Conservation (phyloP, 768 basidiomycete species). For the Leucocoprinus leucothites region DNA sequence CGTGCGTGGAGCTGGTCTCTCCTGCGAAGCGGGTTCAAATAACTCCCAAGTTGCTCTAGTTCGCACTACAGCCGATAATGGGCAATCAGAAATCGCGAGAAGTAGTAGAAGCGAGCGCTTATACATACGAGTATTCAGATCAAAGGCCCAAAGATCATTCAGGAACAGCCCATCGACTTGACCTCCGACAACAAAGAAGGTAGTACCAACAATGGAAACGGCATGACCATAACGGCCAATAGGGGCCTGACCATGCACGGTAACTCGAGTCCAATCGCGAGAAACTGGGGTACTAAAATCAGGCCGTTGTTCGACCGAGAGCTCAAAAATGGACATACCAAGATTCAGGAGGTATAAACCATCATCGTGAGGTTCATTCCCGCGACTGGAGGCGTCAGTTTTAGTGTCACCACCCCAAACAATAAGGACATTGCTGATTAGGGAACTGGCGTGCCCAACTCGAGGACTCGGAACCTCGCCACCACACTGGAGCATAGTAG, state of each 20-base stretch:
- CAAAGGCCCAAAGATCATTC: slow-evolving; percentile 95
- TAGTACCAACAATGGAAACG: slow-evolving; percentile 86
- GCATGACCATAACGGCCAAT: slow-evolving; percentile 94
- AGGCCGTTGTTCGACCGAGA: neutral
- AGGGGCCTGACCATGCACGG: slow-evolving; percentile 73
- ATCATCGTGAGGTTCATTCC: slow-evolving; percentile 79
- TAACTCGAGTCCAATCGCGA: slow-evolving; percentile 91
- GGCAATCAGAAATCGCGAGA: slow-evolving; percentile 3
- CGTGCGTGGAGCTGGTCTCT: slow-evolving; percentile 78
- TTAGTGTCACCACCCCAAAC: slow-evolving; percentile 99
- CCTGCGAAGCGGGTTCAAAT: slow-evolving; percentile 57
- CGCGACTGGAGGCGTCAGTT: slow-evolving; percentile 54
- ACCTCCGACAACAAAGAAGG: slow-evolving; percentile 94
- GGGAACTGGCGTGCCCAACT: slow-evolving; percentile 95
- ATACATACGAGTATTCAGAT: slow-evolving; percentile 78
- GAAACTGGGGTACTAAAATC: slow-evolving; percentile 52
- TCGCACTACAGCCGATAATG: slow-evolving; percentile 55
- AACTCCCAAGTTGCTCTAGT: slow-evolving; percentile 83
- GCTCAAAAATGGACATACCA: slow-evolving; percentile 48
- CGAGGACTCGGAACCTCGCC: slow-evolving; percentile 87
- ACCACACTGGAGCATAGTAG: slow-evolving; percentile 79
- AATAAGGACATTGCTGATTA: slow-evolving; percentile 93
- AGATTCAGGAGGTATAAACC: slow-evolving; percentile 92
- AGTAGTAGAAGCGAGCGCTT: slow-evolving; percentile 28
- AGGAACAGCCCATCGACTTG: slow-evolving; percentile 94